Evolutionary conservation across 192 early-diverging fungal genomes (phyloP).

Genomic region (Borealophlyctis nickersoniae): DNA sequence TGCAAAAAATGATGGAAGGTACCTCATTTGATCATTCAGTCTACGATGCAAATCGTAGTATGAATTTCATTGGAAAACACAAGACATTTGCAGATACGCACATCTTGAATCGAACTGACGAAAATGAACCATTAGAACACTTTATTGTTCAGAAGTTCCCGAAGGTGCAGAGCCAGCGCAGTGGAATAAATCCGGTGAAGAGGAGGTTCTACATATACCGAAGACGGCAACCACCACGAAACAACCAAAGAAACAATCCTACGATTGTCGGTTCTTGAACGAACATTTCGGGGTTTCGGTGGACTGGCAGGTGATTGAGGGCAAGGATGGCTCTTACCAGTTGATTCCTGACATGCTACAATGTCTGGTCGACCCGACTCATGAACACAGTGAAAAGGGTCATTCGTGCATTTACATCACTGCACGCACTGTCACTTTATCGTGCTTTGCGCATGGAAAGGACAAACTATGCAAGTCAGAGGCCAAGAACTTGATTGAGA

Average conservation of each 20-base stretch:
- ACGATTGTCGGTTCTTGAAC: background rate
- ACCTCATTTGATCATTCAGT: background rate
- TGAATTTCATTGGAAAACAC: background rate
- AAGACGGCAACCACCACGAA: background rate
- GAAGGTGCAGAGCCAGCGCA: background rate
- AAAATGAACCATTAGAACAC: too few relatives aligned
- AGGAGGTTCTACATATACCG: background rate
- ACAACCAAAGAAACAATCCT: background rate
- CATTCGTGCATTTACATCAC: background rate
- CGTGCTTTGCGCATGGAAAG: background rate
- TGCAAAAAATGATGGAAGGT: background rate
- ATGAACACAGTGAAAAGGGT: background rate
- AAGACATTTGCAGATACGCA: background rate
- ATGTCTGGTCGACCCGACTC: background rate
- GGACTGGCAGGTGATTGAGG: background rate
- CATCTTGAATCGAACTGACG: background rate
- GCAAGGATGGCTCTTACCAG: background rate
- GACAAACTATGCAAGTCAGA: background rate
- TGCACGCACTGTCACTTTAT: background rate
- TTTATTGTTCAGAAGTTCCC: background rate
- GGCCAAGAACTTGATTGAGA: background rate
- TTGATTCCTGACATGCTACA: background rate
- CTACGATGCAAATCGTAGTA: background rate
- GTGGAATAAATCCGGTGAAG: background rate
- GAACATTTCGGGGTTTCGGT: background rate